These are phyloP conservation scores for Penicillium sp. DNA, from an alignment of 2,329 filamentous ascomycete genomes.

Conservation along the genomic window DNA sequence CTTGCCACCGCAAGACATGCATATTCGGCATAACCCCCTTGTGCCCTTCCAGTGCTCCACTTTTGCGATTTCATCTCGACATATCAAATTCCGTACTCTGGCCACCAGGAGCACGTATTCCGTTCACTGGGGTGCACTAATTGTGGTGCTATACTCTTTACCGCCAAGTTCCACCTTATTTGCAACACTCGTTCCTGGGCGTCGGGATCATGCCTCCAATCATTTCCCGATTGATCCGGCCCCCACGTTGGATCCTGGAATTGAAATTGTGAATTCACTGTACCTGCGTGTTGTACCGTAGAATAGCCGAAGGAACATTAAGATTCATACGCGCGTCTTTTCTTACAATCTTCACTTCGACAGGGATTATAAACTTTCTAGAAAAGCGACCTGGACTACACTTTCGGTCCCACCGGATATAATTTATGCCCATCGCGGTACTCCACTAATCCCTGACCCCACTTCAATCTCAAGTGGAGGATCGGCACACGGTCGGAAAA, in stretches of 20 bases:
- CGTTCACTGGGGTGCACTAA: too few relatives aligned
- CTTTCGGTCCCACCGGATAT: too few relatives aligned
- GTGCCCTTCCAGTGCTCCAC: neutral
- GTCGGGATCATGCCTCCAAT: neutral
- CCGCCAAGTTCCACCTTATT: too few relatives aligned
- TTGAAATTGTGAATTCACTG: neutral
- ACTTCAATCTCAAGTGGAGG: neutral
- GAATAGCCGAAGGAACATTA: neutral
- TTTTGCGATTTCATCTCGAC: neutral
- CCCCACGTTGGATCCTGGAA: neutral
- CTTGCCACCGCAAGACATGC: neutral
- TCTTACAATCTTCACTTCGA: neutral
- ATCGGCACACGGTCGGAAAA: neutral
- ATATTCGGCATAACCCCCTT: neutral
- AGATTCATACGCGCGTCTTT: neutral
- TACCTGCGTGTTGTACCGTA: neutral
- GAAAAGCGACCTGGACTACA: too few relatives aligned
- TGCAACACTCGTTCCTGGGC: too few relatives aligned
- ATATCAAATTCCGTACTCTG: neutral
- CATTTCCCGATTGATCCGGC: constrained; percentile 7
- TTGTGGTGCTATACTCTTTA: too few relatives aligned
- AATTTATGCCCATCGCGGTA: too few relatives aligned
- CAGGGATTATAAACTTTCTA: neutral
- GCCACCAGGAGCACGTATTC: too few relatives aligned
- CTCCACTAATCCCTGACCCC: too few relatives aligned